Base-by-base conservation (phyloP, 768 basidiomycete genomes). In the Crassisporium funariophilum region DNA sequence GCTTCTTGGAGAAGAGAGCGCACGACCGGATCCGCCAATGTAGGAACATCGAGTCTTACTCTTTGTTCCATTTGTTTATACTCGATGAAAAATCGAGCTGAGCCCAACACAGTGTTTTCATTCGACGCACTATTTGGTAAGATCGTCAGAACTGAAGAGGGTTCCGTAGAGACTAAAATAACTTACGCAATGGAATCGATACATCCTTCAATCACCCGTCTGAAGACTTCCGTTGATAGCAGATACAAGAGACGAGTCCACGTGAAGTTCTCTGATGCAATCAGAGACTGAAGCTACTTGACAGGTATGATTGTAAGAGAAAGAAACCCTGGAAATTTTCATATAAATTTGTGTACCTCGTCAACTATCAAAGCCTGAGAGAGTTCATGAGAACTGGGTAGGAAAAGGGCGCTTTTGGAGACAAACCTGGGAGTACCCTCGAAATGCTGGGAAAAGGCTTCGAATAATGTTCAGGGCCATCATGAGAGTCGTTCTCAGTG, bases 1-100 rank as follows among this genome's bases (percentile, higher is more conserved):
- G 90, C 88, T 67, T 92, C 89, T 49, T 88, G 84, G n/a, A 92
- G 73, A 34, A 91, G 78, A 60, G 90, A 88, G 48, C 86, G 83
- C 17, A 86, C 74, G 48, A 71, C 61, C 38, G 89, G 84, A 59
- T 90, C 87, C 44, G 84, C 72, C 42, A 92, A 76, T 7, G 90
- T 87, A 46, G 89, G 89, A 29, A 88, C 75, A 59, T 92, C 89
- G 46, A 91, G 77, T 34, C 79, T 81, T 15, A 91, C 72, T 47
- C 89, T 82, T 55, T 86, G 84, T 55, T 84, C 81, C 66, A 91
- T 76, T 60, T 91, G 89, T 47, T 84, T 78, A 59, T 85, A 84
- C 63, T 91, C 90, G 55, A 91, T 80, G 43, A 78, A 73, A 59
- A 87, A 88, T 12, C 80, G 78, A 23, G 85, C 85, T 0, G 88